Conservation (phyloP, 2,329 filamentous ascomycete species). For the Pseudomassariella vexata region DNA sequence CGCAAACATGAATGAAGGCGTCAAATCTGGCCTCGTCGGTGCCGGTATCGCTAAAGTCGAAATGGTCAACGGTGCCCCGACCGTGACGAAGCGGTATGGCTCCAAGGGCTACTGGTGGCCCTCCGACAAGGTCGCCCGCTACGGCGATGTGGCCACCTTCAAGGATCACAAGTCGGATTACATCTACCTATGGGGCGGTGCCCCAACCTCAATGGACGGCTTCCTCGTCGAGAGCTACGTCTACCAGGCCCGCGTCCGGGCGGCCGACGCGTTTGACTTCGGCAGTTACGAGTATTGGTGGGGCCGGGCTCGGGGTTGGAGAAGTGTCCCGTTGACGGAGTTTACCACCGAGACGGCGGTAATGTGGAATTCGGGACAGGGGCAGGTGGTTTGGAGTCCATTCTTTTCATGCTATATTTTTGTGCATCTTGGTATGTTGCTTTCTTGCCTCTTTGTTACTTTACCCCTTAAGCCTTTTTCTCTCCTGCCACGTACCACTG, state of each 20-base stretch:
- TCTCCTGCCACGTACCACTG: too few species aligned
- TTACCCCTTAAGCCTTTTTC: too few species aligned
- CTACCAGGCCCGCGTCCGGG: conserved; percentile 30
- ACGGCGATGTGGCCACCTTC: conserved; percentile 31
- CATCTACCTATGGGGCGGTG: conserved; percentile 31
- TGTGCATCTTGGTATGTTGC: conserved; percentile 22
- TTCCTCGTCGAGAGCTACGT: conserved; percentile 22
- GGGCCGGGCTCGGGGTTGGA: conserved; percentile 31
- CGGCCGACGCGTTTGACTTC: conserved; percentile 28
- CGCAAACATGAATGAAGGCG: too few species aligned
- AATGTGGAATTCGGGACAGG: conserved; percentile 31
- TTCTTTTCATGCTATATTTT: conserved; percentile 29
- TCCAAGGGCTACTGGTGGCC: conserved; percentile 31
- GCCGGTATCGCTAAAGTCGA: conserved; percentile 30
- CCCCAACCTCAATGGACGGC: conserved; percentile 23
- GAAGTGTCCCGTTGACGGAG: too few species aligned
- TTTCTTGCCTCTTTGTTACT: not conserved
- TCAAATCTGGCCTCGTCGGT: conserved; percentile 24
- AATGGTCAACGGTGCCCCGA: conserved; percentile 25
- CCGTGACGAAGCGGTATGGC: conserved; percentile 27
- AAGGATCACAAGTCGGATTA: conserved; percentile 30
- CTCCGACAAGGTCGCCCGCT: conserved; percentile 21
- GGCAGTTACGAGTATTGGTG: conserved; percentile 34
- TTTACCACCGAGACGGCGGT: conserved; percentile 28
- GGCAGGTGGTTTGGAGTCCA: conserved; percentile 29